Evolutionary conservation across 179 eudicot species (phyloP), one percentile per base, ranked within the genome.

Genomic region (Spergularia azorica): DNA sequence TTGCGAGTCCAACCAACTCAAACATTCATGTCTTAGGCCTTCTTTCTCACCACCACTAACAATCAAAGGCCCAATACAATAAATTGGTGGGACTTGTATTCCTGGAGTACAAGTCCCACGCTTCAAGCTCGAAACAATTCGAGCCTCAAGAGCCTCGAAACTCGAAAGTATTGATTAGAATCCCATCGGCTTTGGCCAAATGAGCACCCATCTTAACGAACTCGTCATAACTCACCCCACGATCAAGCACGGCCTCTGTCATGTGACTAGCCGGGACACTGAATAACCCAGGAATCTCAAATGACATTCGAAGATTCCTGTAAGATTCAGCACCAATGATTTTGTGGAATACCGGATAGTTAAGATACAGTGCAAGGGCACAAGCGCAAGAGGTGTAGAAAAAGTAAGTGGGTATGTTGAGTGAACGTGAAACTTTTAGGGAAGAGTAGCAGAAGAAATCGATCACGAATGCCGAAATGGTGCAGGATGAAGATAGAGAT

Each of bases 1-100:
- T 38, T 91, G 92, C 2, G 56, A 50, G 66, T 90, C 89, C 0
- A 90, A 84, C 94, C 97, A 88, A 0, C 36, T 54, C 56, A 91
- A 51, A 69, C 90, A 90, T 59, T 81, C 87, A 0, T 79, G 66
- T 11, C 52, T 71, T 4, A 17, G 61, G 13, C 67, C 79, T 54
- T 39, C 65, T 6, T 26, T 14, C 18, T 65, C 79, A 56, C 72
- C 64, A 0, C 54, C 76, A 9, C 70, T 71, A 61, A 77, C 81
- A 16, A 84, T 65, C 79, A 83, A 70, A 1, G 83, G 80, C 20
- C 83, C 83, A 50, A 76, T 65, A 51, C 76, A 65, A 58, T 56
- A 80, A 17, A 76, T 41, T 0, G 83, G 79, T 32, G 83, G 80
- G 36, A 76, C 18, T 10, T 36, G 20, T 6, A 55, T 56, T 63